Percentiles rank a stretch among this genome's conserved stretches.
phyloP scores from a whole-genome alignment of 2,329 filamentous ascomycete genomes.

The Verticillium alfalfae region DNA sequence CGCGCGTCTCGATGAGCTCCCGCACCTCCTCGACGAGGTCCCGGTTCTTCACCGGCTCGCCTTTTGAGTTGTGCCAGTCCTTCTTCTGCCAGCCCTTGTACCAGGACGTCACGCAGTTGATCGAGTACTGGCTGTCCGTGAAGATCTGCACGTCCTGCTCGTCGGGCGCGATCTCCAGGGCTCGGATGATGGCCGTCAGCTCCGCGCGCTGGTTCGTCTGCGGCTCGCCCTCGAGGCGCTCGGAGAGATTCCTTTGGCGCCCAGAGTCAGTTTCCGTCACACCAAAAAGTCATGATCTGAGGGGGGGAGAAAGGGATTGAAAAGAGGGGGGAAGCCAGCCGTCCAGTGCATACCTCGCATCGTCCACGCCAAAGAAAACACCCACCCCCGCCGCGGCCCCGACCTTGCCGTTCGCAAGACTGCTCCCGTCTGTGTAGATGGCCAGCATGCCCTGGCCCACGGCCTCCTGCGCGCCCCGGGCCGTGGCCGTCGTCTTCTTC shows the following conservation, averaged over 20 bases:
- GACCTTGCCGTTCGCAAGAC: conserved; percentile 49
- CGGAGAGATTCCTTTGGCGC: conserved; percentile 58
- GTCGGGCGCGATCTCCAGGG: conserved; percentile 67
- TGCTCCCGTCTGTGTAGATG: conserved; percentile 61
- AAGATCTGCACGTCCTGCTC: conserved; percentile 68
- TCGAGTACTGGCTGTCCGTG: conserved; percentile 87
- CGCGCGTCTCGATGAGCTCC: conserved; percentile 58
- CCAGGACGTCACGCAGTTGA: conserved; percentile 86
- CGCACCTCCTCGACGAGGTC: conserved; percentile 65
- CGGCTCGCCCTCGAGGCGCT: conserved; percentile 63
- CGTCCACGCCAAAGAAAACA: conserved; percentile 55
- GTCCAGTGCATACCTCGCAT: conserved; percentile 39
- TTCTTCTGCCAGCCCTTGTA: conserved; percentile 69
- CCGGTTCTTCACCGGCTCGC: conserved; percentile 75
- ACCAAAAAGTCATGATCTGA: neutral
- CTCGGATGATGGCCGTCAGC: conserved; percentile 79
- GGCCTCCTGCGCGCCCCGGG: conserved; percentile 26
- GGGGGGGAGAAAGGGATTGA: neutral
- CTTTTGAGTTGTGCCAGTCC: conserved; percentile 68
- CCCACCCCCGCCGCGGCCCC: conserved; percentile 56
- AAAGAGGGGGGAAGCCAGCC: conserved; percentile 1
- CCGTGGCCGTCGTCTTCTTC: conserved; percentile 17
- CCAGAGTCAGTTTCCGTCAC: conserved; percentile 9
- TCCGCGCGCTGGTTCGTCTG: conserved; percentile 98
- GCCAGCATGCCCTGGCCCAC: conserved; percentile 25